Base-by-base conservation (phyloP, 768 basidiomycete species). In the Boletus pseudo-olivaceus region DNA sequence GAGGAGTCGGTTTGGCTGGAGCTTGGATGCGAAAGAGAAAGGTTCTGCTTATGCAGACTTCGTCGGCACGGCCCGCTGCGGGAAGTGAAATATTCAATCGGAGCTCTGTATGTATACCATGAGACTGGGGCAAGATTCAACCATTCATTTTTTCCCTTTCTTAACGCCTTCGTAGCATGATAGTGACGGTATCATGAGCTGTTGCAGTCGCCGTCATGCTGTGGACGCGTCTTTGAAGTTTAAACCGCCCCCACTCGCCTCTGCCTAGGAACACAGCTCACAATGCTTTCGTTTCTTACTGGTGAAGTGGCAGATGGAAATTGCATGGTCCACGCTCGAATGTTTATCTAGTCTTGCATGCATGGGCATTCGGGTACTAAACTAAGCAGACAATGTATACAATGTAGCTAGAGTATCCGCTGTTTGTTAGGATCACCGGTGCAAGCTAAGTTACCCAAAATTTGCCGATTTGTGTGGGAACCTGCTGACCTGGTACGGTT, bases 361-460 rank as follows among this genome's bases (percentile, higher is more conserved):
- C 12, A 19, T 87, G 86, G 82, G 64, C 79, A 79, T 80, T 83
- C 80, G 85, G 87, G 87, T 86, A 88, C 87, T 88, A 88, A 85
- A 75, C 79, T 76, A 70, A 71, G 57, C 83, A 75, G 67, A 62
- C 84, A 75, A 81, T 73, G 12, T 15, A 20, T 29, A 49, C 8
- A 4, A 26, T 11, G 34, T 35, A 14, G 27, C 23, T 12, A 30
- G 19, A 23, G 35, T 52, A 52, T 14, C 4, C 34, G 14, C 6
- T 15, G 14, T 35, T 35, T 35, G 14, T 35, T 29, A 29, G 29
- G 29, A 29, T 35, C 14, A 5, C 34, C 14, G 4, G 34, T 35
- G 34, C 14, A 15, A 4, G 34, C 33, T 34, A 14, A 3, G 29
- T 19, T 14, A 32, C 12, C 42, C 30, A 23, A 9, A 12, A 10